A percentile compares a stretch with the other conserved stretches of the same genome.
phyloP scores from a whole-genome alignment of 2,329 filamentous ascomycete genomes.

The Neopestalotiopsis clavispora region DNA sequence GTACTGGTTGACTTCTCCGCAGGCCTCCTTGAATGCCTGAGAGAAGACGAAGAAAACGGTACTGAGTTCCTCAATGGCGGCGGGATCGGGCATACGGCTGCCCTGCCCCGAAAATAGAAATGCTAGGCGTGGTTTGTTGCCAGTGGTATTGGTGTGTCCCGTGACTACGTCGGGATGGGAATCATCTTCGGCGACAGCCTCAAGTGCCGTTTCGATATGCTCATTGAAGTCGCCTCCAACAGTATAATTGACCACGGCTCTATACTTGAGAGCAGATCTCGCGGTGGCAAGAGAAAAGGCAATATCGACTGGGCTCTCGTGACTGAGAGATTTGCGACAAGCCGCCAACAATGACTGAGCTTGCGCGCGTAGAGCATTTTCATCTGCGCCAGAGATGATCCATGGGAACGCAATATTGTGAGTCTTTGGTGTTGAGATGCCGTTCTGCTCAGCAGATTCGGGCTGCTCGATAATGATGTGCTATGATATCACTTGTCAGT shows the following conservation, averaged over 20 bases:
- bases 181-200: background rate
- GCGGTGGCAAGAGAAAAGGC: conserved; percentile 14
- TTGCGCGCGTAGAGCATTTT: conserved; percentile 14
- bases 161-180: background rate
- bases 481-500: background rate
- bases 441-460: background rate
- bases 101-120: conserved; percentile 40
- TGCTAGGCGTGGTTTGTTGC: conserved; percentile 24
- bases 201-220: conserved; percentile 5
- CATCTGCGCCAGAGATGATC: conserved; percentile 10
- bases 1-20: conserved; percentile 11
- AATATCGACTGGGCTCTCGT: conserved; percentile 5
- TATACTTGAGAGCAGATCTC: conserved; percentile 14
- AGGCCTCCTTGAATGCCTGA: conserved; percentile 11
- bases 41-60: conserved; percentile 27
- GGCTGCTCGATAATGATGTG: conserved; percentile 15
- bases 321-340: background rate
- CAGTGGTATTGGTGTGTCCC: conserved; percentile 6
- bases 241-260: conserved; percentile 2
- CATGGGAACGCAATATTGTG: conserved; percentile 11
- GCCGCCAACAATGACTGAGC: conserved; percentile 1
- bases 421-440: background rate
- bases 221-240: background rate
- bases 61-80: conserved; percentile 26
- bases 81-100: conserved; percentile 32